These are phyloP conservation scores for Dryadomyces quercus-mongolicae DNA, from an alignment of 2,329 filamentous ascomycete species.

Conservation along the genomic window DNA sequence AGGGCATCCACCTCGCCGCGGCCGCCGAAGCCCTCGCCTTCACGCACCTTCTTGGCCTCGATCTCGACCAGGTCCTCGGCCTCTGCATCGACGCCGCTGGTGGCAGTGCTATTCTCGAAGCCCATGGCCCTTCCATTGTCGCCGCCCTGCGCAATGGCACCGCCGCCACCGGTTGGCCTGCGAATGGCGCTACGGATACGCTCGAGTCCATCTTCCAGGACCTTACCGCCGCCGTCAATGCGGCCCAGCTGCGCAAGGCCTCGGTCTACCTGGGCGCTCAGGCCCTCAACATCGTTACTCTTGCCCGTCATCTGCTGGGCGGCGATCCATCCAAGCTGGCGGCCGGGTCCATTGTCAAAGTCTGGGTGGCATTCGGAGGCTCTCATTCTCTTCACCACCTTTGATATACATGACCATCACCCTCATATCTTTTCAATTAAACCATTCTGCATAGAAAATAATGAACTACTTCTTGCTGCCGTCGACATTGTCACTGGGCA, in stretches of 20 bases:
- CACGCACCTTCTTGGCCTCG: conserved; percentile 26
- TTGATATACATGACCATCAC: too few relatives aligned
- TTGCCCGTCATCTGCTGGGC: conserved; percentile 16
- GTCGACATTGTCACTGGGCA: too few relatives aligned
- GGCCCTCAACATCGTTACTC: conserved; percentile 24
- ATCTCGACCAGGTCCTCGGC: conserved; percentile 31
- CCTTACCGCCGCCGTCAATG: conserved; percentile 26
- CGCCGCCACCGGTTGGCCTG: conserved; percentile 12
- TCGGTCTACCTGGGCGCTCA: conserved; percentile 27
- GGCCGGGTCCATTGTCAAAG: conserved; percentile 15
- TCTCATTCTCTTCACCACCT: too few relatives aligned
- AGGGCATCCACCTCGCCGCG: conserved; percentile 30
- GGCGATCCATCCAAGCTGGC: conserved; percentile 5
- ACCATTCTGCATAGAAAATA: background rate
- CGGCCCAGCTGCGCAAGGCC: conserved; percentile 28
- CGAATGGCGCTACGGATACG: conserved; percentile 10
- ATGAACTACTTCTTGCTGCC: too few relatives aligned
- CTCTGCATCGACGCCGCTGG: conserved; percentile 34
- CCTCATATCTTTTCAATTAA: too few relatives aligned
- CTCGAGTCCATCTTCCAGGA: conserved; percentile 19
- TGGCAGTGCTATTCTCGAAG: conserved; percentile 25
- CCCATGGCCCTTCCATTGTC: conserved; percentile 26
- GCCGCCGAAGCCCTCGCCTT: conserved; percentile 31
- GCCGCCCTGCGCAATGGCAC: conserved; percentile 19
- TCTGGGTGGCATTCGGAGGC: conserved; percentile 11